Percentiles rank a stretch among this genome's conserved stretches.
These are phyloP conservation scores for Penicillium freii DNA, from an alignment of 2,329 filamentous ascomycete species.

Conservation along the genomic window DNA sequence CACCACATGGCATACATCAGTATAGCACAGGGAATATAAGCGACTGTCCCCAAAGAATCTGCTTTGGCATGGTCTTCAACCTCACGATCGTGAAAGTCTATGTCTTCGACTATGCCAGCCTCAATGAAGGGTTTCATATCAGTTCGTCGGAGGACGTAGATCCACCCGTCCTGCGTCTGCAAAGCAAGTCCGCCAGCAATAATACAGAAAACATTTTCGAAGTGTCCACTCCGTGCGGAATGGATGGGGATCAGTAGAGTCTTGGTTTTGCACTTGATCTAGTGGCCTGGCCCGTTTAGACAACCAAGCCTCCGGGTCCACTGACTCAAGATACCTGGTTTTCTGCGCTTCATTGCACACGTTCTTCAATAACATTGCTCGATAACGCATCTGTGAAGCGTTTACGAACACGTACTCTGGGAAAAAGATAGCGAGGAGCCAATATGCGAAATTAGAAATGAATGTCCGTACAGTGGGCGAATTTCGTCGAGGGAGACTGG, in stretches of 20 bases:
- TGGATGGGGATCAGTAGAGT: neutral
- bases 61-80: constrained; percentile 19
- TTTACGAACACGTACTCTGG: neutral
- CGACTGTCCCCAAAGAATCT: constrained; percentile 8
- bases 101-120: neutral
- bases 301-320: neutral
- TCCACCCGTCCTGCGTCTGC: constrained; percentile 11
- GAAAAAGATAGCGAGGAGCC: neutral
- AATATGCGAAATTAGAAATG: neutral
- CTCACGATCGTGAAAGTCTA: constrained; percentile 5
- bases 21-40: neutral
- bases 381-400: neutral
- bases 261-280: neutral
- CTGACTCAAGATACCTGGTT: neutral
- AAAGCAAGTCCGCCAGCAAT: neutral
- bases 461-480: neutral
- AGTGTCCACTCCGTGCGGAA: neutral
- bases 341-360: neutral
- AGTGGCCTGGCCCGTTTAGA: neutral
- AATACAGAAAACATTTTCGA: neutral
- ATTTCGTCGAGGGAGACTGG: neutral
- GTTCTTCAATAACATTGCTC: neutral
- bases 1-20: neutral
- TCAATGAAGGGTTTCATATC: constrained; percentile 12
- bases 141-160: neutral